phyloP scores from a whole-genome alignment of 2,329 filamentous ascomycete species.

The Stemphylium vesicarium region DNA sequence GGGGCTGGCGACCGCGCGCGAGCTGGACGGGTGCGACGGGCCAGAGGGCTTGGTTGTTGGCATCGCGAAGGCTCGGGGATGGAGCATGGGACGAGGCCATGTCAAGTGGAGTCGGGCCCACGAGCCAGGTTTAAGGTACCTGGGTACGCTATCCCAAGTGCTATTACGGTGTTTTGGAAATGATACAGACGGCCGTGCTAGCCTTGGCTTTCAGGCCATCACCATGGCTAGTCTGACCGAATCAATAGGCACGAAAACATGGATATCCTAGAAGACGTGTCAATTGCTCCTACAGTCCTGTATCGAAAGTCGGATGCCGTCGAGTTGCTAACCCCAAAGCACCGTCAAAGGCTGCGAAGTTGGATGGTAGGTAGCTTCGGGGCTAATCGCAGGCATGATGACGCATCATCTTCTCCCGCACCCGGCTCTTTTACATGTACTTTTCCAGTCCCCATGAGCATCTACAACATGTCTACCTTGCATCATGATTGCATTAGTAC shows the following conservation, averaged over 20 bases:
- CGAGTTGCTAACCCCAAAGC: not conserved
- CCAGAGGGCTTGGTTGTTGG: constrained; percentile 25
- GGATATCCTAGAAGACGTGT: not conserved
- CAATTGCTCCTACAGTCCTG: not conserved
- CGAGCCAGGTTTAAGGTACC: constrained; percentile 15
- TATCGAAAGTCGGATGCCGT: not conserved
- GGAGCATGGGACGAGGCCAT: constrained; percentile 31
- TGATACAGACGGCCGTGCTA: constrained; percentile 10
- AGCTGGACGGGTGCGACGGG: constrained; percentile 31
- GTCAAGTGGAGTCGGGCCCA: constrained; percentile 25
- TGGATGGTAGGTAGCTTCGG: not conserved
- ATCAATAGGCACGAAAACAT: not conserved
- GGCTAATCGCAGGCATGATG: not conserved
- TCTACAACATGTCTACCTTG: too few relatives aligned
- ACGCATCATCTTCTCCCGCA: not conserved
- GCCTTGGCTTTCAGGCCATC: constrained; percentile 15
- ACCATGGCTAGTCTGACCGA: not conserved
- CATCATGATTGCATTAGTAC: too few relatives aligned
- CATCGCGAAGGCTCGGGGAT: constrained; percentile 16
- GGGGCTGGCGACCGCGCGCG: constrained; percentile 47
- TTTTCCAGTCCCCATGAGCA: too few relatives aligned
- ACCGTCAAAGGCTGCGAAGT: not conserved
- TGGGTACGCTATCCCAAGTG: constrained; percentile 3
- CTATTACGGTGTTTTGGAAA: constrained; percentile 15
- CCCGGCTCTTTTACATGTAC: not conserved